Base-by-base conservation (phyloP, 2,329 filamentous ascomycete species). In the Erysiphe pulchra region DNA sequence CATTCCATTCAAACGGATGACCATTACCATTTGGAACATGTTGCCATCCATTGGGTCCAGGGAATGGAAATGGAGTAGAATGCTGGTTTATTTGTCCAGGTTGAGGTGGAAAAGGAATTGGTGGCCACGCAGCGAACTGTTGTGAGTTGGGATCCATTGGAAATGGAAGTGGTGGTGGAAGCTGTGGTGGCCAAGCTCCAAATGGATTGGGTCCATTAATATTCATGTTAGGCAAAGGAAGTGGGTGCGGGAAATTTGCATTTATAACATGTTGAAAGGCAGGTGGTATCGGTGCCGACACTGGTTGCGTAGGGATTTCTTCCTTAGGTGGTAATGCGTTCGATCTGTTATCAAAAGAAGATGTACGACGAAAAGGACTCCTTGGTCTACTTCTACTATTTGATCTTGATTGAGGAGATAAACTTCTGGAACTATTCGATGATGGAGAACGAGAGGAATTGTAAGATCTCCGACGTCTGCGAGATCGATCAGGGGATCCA, bases 371-470 rank as follows among this genome's bases (percentile, higher is more conserved):
- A 28, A 47, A 48, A 37, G 47, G 44, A 34, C 48, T 46, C 38
- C 43, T 45, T n/a, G 40, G 18, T 13, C 40, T 30, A 20, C 51
- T 52, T 32, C 51, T 52, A 30, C 47, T 52, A 34, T 50, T 52
- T 38, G 52, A 54, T 33, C 46, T 45, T 28, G 48, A 49, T 10
- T 47, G 47, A 40, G 49, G 49, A 33, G 48, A 36, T 20, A 47
- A 44, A 28, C 49, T 49, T 39, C 44, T 40, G 32, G 47, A 48
- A 18, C 46, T 45, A n/a, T 48, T 49, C 17, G 54, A 50, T 3
- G 54, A 54, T 13, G 48, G 49, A 13, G 55, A 57, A 6, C 53
- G 51, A 40, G 57, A 58, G 14, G 54, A 55, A 44, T 50, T 56
- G 45, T 57, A 57, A 20, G 55, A 56, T 46, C 53, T 51, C 10